Percentiles rank a stretch among this genome's conserved stretches.
These are phyloP conservation scores for Fusarium chaquense DNA, from an alignment of 2,329 filamentous ascomycete species.

Conservation along the genomic window DNA sequence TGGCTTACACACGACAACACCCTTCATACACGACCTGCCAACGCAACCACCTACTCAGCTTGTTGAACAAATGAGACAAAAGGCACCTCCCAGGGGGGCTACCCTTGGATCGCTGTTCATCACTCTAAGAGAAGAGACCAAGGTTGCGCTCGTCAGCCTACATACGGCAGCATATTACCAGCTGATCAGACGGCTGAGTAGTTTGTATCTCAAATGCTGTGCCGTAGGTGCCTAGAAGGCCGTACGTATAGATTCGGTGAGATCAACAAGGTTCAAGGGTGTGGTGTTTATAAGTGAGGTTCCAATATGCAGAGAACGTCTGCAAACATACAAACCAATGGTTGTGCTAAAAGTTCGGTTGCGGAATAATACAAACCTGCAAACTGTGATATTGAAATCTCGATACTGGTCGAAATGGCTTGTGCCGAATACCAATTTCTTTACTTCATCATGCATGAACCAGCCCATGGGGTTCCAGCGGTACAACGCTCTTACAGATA, in stretches of 20 bases:
- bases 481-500: constrained; percentile 5
- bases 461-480: constrained; percentile 4
- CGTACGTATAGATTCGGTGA: constrained; percentile 38
- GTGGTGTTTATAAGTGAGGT: constrained; percentile 18
- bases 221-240: constrained; percentile 32
- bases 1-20: constrained; percentile 30
- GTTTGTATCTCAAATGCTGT: constrained; percentile 26
- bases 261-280: constrained; percentile 37
- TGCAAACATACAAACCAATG: constrained; percentile 28
- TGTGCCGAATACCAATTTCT: constrained; percentile 2
- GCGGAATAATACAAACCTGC: constrained; percentile 30
- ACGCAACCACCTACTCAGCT: constrained; percentile 27
- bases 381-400: constrained; percentile 28
- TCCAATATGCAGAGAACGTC: constrained; percentile 16
- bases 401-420: constrained; percentile 14
- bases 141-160: constrained; percentile 42
- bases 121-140: constrained; percentile 14
- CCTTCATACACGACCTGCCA: constrained; percentile 33
- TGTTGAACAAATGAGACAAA: constrained; percentile 23
- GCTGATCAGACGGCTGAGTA: constrained; percentile 33
- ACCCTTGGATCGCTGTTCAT: constrained; percentile 5
- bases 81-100: constrained; percentile 13
- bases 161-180: constrained; percentile 34
- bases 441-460: constrained; percentile 4
- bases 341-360: background rate